These are phyloP conservation scores for Chloris gayana DNA, from an alignment of 176 grass and related monocot genomes.

Conservation along the genomic window DNA sequence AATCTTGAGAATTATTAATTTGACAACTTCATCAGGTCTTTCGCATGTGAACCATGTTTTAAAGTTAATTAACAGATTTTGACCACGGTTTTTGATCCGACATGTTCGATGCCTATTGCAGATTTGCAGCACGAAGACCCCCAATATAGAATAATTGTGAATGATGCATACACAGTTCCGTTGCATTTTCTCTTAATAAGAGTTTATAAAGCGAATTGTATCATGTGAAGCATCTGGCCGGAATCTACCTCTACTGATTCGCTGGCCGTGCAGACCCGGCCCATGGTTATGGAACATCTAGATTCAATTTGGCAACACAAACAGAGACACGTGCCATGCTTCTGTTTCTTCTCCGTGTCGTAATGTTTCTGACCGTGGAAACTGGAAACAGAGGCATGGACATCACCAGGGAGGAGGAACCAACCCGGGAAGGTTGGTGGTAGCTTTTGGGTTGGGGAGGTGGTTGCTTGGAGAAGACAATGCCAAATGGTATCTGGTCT, in stretches of 20 bases:
- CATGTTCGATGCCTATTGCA: too few relatives aligned
- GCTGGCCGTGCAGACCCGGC: neutral
- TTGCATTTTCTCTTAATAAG: too few relatives aligned
- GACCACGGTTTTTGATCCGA: too few relatives aligned
- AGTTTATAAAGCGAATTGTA: too few relatives aligned
- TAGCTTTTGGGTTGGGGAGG: neutral
- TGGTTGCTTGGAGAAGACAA: neutral
- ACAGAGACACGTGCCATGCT: neutral
- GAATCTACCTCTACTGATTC: constrained; percentile 3
- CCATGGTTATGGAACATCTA: constrained; percentile 27
- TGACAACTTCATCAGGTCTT: neutral
- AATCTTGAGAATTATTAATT: neutral
- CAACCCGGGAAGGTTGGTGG: constrained; percentile 12
- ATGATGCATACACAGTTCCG: too few relatives aligned
- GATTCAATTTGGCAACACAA: neutral
- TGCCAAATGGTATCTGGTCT: neutral
- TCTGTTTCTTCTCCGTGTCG: neutral
- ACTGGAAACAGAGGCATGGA: neutral
- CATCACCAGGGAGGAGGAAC: constrained; percentile 21
- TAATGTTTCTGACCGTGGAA: constrained; percentile 11
- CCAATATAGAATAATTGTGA: too few relatives aligned
- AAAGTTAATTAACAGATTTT: too few relatives aligned
- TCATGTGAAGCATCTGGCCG: constrained; percentile 16
- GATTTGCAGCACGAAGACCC: too few relatives aligned
- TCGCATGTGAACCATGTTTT: neutral